These are phyloP conservation scores for Trichoderma koningiopsis DNA, from an alignment of 2,329 filamentous ascomycete genomes.

Conservation along the genomic window DNA sequence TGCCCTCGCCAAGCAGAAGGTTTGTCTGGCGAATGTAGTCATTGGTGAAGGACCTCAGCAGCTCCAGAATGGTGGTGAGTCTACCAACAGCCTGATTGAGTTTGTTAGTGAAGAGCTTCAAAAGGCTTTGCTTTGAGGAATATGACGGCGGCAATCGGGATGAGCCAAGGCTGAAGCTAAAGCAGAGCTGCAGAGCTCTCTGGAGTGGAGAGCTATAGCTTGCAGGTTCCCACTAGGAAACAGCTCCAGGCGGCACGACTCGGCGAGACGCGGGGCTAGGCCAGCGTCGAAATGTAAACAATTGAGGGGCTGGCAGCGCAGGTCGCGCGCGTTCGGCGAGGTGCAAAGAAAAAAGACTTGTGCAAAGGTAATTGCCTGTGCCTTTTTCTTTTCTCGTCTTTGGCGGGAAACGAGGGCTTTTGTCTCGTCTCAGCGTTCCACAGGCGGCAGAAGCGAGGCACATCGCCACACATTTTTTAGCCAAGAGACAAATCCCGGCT, in stretches of 20 bases:
- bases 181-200: background rate
- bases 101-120: slow-evolving; percentile 40
- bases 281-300: slow-evolving; percentile 30
- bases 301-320: slow-evolving; percentile 19
- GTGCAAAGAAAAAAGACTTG: background rate
- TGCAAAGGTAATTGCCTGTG: background rate
- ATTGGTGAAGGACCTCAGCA: slow-evolving; percentile 76
- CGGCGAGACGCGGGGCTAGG: slow-evolving; percentile 27
- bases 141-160: background rate
- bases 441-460: background rate
- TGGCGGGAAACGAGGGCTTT: background rate
- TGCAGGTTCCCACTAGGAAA: background rate
- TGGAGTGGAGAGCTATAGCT: background rate
- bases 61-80: slow-evolving; percentile 75
- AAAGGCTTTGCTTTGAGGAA: background rate
- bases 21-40: slow-evolving; percentile 90
- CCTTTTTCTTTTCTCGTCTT: too few species aligned
- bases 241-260: slow-evolving; percentile 1
- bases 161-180: background rate
- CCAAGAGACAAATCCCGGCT: background rate
- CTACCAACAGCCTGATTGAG: slow-evolving; percentile 50
- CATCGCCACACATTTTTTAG: background rate
- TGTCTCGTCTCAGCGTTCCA: background rate
- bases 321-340: slow-evolving; percentile 13
- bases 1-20: slow-evolving; percentile 70